phyloP scores from a whole-genome alignment of 2,329 filamentous ascomycete species.

The Lomentospora prolificans region DNA sequence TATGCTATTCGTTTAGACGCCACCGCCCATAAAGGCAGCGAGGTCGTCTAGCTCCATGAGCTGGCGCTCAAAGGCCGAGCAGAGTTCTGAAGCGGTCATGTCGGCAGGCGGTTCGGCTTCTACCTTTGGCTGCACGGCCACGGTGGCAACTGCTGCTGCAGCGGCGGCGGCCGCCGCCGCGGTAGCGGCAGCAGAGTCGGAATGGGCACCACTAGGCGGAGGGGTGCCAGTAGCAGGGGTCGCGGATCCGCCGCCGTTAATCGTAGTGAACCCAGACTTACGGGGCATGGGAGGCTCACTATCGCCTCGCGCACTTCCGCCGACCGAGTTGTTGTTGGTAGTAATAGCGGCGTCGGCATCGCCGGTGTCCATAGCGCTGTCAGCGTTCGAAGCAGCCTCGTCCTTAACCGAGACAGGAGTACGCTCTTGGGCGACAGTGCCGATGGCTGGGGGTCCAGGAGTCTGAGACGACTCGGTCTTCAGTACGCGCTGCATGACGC shows the following conservation, averaged over 20 bases:
- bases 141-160: constrained; percentile 7
- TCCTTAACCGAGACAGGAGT: constrained; percentile 36
- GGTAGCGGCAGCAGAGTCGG: not conserved
- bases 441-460: constrained; percentile 18
- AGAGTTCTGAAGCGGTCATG: constrained; percentile 50
- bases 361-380: constrained; percentile 46
- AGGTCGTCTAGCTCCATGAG: constrained; percentile 51
- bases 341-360: constrained; percentile 41
- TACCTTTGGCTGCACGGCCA: constrained; percentile 11
- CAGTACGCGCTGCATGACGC: constrained; percentile 52
- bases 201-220: constrained; percentile 17
- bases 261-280: constrained; percentile 46
- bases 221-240: constrained; percentile 39
- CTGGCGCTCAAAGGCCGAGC: constrained; percentile 49
- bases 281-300: constrained; percentile 38
- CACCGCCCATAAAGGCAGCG: constrained; percentile 53
- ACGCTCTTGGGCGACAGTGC: constrained; percentile 16
- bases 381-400: constrained; percentile 43
- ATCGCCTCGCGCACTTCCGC: constrained; percentile 31
- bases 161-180: not conserved
- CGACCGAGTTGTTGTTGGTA: constrained; percentile 26
- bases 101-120: constrained; percentile 23
- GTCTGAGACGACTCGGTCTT: constrained; percentile 37
- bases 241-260: constrained; percentile 42
- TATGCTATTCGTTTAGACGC: constrained; percentile 30